phyloP scores from a whole-genome alignment of 257 asterid species.

The Petrea volubilis region DNA sequence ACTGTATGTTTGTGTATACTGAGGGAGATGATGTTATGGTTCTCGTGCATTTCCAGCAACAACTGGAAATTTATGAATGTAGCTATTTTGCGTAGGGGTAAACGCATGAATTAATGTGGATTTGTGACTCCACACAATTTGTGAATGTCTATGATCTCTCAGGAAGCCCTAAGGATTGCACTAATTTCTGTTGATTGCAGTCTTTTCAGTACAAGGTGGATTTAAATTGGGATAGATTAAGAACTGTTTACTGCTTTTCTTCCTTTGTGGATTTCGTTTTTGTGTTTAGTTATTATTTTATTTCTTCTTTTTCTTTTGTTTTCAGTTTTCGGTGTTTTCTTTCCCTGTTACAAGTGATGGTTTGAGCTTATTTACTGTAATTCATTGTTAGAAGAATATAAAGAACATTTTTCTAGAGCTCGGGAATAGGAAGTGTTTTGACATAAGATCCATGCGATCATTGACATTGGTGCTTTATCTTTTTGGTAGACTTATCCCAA shows the following conservation, averaged over 20 bases:
- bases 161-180: not conserved
- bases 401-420: not conserved
- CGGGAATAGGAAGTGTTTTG: not conserved
- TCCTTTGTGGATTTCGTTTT: too few species aligned
- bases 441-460: not conserved
- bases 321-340: too few species aligned
- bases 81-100: not conserved
- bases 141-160: not conserved
- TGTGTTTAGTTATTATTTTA: too few species aligned
- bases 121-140: not conserved
- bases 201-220: not conserved
- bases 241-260: not conserved
- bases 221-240: not conserved
- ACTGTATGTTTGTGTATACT: not conserved
- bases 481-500: constrained; percentile 53
- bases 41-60: not conserved
- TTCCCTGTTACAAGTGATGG: not conserved
- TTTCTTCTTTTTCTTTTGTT: too few species aligned
- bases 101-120: not conserved
- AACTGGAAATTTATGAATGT: not conserved
- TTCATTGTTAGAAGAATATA: not conserved
- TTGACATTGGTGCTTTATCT: constrained; percentile 16
- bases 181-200: constrained; percentile 2
- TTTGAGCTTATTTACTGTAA: not conserved
- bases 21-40: constrained; percentile 16